Evolutionary conservation across 495 filamentous ascomycete species (phyloP).

Genomic region (Aspergillus bertholletiae): DNA sequence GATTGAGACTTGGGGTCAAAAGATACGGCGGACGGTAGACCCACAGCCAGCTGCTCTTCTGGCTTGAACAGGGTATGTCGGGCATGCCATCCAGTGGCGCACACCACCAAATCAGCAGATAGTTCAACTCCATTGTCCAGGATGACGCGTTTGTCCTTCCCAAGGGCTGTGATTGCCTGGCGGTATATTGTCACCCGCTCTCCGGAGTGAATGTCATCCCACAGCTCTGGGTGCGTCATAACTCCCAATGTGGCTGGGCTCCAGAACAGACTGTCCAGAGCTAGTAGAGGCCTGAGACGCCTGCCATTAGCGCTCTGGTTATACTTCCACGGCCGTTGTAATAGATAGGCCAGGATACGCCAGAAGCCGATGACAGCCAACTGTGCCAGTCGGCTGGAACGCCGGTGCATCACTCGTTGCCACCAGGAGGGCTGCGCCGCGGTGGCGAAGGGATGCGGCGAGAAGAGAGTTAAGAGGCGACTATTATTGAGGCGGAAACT

Average conservation of each 20-base stretch:
- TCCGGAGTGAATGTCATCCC: constrained; percentile 25
- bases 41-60: neutral
- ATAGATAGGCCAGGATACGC: too few species aligned
- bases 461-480: too few species aligned
- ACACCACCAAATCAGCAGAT: constrained; percentile 22
- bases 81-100: constrained; percentile 28
- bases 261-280: constrained; percentile 33
- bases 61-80: neutral
- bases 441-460: too few species aligned
- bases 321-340: too few species aligned
- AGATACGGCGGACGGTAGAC: neutral
- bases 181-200: constrained; percentile 26
- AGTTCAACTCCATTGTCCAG: neutral
- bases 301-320: neutral
- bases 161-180: neutral
- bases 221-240: constrained; percentile 18
- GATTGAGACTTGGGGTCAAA: too few species aligned
- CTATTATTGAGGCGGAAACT: neutral
- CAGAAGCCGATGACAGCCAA: too few species aligned
- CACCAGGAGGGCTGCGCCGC: neutral
- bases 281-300: neutral
- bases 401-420: too few species aligned
- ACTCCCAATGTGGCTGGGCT: constrained; percentile 32
- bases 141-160: neutral
- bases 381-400: too few species aligned